Conservation (phyloP, 148 eudicot species). For the Diospyros lotus region DNA sequence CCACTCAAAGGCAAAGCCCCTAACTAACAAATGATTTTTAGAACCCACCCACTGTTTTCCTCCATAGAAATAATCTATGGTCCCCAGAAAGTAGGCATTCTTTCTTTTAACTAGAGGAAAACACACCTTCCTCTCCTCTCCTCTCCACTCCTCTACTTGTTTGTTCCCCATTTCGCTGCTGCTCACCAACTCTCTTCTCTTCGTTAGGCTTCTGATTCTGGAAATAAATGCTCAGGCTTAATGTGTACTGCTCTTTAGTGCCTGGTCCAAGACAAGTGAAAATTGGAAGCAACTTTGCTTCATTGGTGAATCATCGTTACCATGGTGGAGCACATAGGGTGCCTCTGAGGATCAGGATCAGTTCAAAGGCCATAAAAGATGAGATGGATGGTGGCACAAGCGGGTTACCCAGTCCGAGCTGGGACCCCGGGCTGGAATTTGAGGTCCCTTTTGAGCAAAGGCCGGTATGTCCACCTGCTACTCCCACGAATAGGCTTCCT, state of each 20-base stretch:
- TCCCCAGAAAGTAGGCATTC: conserved; percentile 17
- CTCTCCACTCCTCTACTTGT: conserved; percentile 19
- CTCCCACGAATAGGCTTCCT: not conserved
- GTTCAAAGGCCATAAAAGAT: conserved; percentile 60
- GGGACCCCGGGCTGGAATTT: conserved; percentile 92
- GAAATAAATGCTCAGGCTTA: conserved; percentile 57
- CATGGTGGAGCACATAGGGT: conserved; percentile 28
- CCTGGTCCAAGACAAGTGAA: conserved; percentile 39
- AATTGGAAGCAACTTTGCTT: conserved; percentile 26
- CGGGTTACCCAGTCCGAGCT: conserved; percentile 67
- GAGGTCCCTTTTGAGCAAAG: conserved; percentile 95
- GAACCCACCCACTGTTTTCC: conserved; percentile 17
- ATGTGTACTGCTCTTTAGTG: conserved; percentile 51
- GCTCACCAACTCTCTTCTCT: not conserved
- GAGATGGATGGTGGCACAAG: conserved; percentile 60
- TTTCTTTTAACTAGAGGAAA: not conserved
- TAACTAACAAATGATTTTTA: not conserved
- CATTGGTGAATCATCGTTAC: conserved; percentile 34
- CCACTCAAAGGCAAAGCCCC: not conserved
- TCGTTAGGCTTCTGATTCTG: no score
- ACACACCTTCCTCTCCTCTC: not conserved
- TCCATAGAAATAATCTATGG: conserved; percentile 52
- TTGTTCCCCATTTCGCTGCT: not conserved
- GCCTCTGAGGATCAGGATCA: conserved; percentile 29
- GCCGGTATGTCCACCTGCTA: conserved; percentile 53